Percentiles rank a stretch among this genome's conserved stretches.
These are phyloP conservation scores for Cercospora sesami DNA, from an alignment of 2,329 filamentous ascomycete species.

Conservation along the genomic window DNA sequence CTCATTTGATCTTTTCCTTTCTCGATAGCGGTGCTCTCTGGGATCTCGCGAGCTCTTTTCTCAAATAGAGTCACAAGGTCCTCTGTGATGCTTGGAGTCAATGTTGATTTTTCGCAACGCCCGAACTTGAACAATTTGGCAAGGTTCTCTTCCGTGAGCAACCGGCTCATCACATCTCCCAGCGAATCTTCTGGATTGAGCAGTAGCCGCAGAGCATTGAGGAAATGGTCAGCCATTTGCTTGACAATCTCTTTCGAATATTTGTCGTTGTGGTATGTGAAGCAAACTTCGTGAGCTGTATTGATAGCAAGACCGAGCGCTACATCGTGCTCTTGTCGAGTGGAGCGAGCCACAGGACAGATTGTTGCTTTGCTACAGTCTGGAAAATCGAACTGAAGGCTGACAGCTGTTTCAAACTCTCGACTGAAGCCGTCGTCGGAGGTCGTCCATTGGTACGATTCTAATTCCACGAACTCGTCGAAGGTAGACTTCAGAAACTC, in stretches of 20 bases:
- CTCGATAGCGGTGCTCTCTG: background rate
- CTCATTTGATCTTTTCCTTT: background rate
- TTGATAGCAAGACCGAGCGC: background rate
- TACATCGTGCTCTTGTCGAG: slow-evolving; percentile 1
- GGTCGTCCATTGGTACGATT: slow-evolving; percentile 2
- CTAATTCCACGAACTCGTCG: background rate
- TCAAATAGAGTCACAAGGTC: background rate
- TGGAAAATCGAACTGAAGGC: slow-evolving; percentile 1
- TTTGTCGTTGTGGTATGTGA: background rate
- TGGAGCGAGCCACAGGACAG: background rate
- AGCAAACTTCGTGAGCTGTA: background rate
- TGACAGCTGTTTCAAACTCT: background rate
- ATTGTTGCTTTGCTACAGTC: background rate
- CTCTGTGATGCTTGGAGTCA: background rate
- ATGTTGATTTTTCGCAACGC: background rate
- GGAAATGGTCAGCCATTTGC: background rate
- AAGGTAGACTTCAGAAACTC: slow-evolving; percentile 1
- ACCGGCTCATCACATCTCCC: background rate
- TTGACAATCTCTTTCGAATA: background rate
- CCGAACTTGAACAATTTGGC: background rate
- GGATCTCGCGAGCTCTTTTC: background rate
- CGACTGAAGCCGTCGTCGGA: slow-evolving; percentile 4
- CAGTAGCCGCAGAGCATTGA: background rate
- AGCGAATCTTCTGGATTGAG: background rate
- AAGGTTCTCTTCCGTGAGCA: background rate